A percentile compares a stretch with the other conserved stretches of the same genome.
phyloP scores from a whole-genome alignment of 1,284 basidiomycete genomes.

The Cryptococcus jaspeensis region DNA sequence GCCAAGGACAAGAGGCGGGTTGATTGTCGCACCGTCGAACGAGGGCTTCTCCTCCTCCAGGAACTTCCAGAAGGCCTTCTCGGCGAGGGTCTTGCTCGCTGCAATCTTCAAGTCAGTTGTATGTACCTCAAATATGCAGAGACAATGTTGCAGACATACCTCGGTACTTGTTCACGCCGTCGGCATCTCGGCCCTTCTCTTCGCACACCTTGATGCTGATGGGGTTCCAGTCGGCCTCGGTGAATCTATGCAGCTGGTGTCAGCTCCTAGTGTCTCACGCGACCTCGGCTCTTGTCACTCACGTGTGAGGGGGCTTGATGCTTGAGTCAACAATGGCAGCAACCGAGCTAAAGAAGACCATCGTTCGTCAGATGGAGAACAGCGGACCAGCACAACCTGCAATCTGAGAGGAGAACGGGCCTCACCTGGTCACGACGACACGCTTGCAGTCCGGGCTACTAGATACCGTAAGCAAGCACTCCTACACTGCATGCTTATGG shows the following conservation, averaged over 20 bases:
- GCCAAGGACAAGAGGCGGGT: constrained; percentile 58
- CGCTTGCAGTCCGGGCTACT: constrained; percentile 58
- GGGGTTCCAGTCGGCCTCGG: constrained; percentile 64
- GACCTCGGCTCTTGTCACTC: background rate
- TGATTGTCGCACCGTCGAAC: constrained; percentile 61
- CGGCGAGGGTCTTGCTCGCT: constrained; percentile 64
- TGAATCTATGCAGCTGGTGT: constrained; percentile 35
- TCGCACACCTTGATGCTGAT: constrained; percentile 55
- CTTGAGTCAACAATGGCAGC: constrained; percentile 54
- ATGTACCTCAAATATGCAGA: too few species aligned
- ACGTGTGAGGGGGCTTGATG: constrained; percentile 11
- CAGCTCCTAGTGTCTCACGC: too few species aligned
- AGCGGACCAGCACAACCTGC: too few species aligned
- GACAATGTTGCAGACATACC: too few species aligned
- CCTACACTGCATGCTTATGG: background rate
- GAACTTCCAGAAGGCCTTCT: constrained; percentile 58
- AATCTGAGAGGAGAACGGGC: too few species aligned
- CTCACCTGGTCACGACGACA: constrained; percentile 60
- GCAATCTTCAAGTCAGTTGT: too few species aligned
- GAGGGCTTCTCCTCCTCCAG: constrained; percentile 58
- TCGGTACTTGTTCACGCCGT: constrained; percentile 45
- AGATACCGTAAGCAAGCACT: background rate
- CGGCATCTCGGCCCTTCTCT: constrained; percentile 60
- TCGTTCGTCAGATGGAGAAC: too few species aligned
- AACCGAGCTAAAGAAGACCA: constrained; percentile 56